phyloP scores from a whole-genome alignment of 371 early-diverging fungal genomes.

The Rhizomucor miehei region DNA sequence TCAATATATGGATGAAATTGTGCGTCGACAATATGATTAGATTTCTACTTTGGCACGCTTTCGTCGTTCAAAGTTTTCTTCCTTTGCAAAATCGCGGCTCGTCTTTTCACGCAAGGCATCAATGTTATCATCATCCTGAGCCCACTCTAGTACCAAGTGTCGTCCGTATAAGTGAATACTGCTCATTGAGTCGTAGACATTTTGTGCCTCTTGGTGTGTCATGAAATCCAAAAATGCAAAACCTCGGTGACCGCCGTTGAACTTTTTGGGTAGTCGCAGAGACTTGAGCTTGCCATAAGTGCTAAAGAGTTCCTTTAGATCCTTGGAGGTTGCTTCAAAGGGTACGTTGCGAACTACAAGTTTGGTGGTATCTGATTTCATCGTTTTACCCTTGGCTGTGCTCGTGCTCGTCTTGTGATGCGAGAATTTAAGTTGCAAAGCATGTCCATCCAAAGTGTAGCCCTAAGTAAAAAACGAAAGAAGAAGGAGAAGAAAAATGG shows the following conservation, averaged over 20 bases:
- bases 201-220: conserved; percentile 90
- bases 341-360: conserved; percentile 97
- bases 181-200: conserved; percentile 84
- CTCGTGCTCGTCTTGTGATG: conserved; percentile 73
- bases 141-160: conserved; percentile 97
- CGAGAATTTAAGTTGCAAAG: conserved; percentile 84
- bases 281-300: conserved; percentile 93
- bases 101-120: conserved; percentile 68
- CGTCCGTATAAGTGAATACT: conserved; percentile 99
- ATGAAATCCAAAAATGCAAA: conserved; percentile 98
- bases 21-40: too few species aligned
- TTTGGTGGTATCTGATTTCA: conserved; percentile 66
- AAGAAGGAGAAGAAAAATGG: neutral
- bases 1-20: too few species aligned
- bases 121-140: conserved; percentile 75
- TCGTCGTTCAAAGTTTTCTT: conserved; percentile 42
- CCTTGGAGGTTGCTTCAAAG: conserved; percentile 97
- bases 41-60: conserved; percentile 57
- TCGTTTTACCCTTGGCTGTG: conserved; percentile 29
- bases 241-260: conserved; percentile 94
- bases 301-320: conserved; percentile 90
- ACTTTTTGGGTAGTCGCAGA: conserved; percentile 94
- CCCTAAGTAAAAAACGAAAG: conserved; percentile 41
- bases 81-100: conserved; percentile 61
- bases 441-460: conserved; percentile 80